Evolutionary conservation across 2,329 filamentous ascomycete genomes (phyloP).

Genomic region (Apiospora sp.): DNA sequence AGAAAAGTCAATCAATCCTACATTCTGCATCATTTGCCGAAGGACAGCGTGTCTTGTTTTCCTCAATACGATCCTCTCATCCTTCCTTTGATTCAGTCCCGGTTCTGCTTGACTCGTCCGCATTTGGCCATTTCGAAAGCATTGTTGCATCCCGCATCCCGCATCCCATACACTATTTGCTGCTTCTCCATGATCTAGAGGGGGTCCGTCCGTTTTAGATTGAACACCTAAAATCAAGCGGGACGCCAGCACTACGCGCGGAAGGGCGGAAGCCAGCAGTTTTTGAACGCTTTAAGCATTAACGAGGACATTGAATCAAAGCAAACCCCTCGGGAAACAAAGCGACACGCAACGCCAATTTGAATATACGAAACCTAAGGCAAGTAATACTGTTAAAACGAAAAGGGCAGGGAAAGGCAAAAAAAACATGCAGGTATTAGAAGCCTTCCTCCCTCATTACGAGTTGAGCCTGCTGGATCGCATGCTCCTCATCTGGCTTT

Average conservation of each 20-base stretch:
- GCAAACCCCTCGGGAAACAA: neutral
- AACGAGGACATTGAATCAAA: neutral
- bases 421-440: conserved; percentile 16
- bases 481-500: conserved; percentile 34
- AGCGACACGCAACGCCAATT: neutral
- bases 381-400: neutral
- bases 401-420: neutral
- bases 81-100: neutral
- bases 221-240: neutral
- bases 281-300: conserved; percentile 15
- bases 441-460: conserved; percentile 29
- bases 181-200: conserved; percentile 6
- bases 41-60: conserved; percentile 18
- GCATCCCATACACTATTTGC: neutral
- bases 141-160: neutral
- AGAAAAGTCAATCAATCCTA: conserved; percentile 9
- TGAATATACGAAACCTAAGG: conserved; percentile 3
- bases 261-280: conserved; percentile 15
- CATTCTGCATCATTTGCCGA: neutral
- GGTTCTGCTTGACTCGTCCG: neutral
- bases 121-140: neutral
- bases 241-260: neutral
- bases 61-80: neutral
- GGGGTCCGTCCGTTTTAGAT: conserved; percentile 16
- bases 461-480: conserved; percentile 33